Conservation (phyloP, 2,329 filamentous ascomycete genomes). For the Venturia nashicola region DNA sequence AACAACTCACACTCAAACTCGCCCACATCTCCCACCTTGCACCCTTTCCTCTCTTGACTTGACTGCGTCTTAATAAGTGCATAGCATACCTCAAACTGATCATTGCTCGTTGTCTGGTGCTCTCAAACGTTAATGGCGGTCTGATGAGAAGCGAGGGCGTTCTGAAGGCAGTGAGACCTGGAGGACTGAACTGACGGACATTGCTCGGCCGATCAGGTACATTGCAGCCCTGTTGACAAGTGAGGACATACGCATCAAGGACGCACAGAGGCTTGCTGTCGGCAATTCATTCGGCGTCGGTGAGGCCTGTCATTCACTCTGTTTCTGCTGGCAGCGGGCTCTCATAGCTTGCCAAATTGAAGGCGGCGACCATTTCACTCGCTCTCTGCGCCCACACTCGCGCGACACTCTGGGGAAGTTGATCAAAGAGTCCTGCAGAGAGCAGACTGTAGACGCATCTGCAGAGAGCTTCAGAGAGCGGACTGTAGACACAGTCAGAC, state of each 20-base stretch:
- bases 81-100: conserved; percentile 1
- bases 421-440: not conserved
- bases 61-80: conserved; percentile 7
- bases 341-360: not conserved
- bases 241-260: not conserved
- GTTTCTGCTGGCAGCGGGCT: not conserved
- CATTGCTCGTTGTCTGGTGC: not conserved
- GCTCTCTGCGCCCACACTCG: not conserved
- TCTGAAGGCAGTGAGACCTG: conserved; percentile 7
- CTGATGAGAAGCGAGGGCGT: conserved; percentile 5
- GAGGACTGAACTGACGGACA: not conserved
- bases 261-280: not conserved
- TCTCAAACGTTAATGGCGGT: not conserved
- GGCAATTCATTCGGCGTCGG: not conserved
- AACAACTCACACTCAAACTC: not conserved
- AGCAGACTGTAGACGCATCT: too few relatives aligned
- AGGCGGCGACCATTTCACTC: not conserved
- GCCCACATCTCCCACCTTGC: conserved; percentile 4
- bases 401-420: not conserved
- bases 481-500: not conserved
- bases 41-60: conserved; percentile 5
- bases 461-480: too few relatives aligned
- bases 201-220: too few relatives aligned
- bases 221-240: conserved; percentile 2
- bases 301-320: not conserved